Conservation (phyloP, 495 filamentous ascomycete genomes). For the Xylaria venustula region DNA sequence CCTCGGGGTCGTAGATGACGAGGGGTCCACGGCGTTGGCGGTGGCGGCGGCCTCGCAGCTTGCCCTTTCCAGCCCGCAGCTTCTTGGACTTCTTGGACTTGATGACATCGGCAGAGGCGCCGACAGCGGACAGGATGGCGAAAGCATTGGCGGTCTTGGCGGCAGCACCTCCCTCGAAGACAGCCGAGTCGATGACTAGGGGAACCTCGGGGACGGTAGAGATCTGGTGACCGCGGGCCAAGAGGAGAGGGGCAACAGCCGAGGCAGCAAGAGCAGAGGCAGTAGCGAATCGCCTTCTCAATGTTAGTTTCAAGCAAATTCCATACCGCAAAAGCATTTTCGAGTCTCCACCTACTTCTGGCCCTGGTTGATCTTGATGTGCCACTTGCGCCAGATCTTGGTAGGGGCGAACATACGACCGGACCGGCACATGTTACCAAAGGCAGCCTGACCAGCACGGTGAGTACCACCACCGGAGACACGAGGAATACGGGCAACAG, state of each 20-base stretch:
- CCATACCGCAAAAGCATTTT: neutral
- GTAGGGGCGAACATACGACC: constrained; percentile 99
- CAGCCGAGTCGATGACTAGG: constrained; percentile 87
- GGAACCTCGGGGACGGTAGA: constrained; percentile 91
- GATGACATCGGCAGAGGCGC: constrained; percentile 83
- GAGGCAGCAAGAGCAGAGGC: constrained; percentile 96
- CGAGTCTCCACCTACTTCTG: constrained; percentile 68
- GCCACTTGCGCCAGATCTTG: constrained; percentile 99
- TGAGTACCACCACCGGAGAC: constrained; percentile 99
- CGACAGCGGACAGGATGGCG: constrained; percentile 80
- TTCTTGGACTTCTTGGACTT: constrained; percentile 94
- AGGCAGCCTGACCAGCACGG: constrained; percentile 98
- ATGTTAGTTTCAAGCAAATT: constrained; percentile 12
- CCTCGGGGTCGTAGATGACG: constrained; percentile 90
- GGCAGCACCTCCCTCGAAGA: constrained; percentile 72
- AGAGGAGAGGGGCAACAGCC: constrained; percentile 85
- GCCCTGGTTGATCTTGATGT: constrained; percentile 98
- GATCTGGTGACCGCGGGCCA: constrained; percentile 96
- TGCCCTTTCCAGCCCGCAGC: constrained; percentile 96
- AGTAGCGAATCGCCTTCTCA: constrained; percentile 85
- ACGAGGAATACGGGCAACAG: constrained; percentile 99
- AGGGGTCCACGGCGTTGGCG: constrained; percentile 96
- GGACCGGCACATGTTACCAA: constrained; percentile 99
- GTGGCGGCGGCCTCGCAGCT: constrained; percentile 90
- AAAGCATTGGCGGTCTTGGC: constrained; percentile 88